Conservation (phyloP, 1,284 basidiomycete genomes). For the Microbotryum violaceum region DNA sequence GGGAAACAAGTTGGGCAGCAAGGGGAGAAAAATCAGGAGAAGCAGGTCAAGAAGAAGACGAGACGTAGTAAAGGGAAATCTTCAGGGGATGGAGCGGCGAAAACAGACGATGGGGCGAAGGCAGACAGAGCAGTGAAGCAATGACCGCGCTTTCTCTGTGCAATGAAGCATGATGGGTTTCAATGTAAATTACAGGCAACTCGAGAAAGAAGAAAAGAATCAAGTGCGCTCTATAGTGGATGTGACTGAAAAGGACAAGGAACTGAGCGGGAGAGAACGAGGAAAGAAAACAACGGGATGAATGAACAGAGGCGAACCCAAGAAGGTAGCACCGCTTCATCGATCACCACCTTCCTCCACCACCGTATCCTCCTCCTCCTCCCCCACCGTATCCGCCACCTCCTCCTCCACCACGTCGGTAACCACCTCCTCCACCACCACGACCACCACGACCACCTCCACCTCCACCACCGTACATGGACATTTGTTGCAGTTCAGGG, state of each 20-base stretch:
- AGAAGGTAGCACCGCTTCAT: not conserved
- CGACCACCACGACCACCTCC: slow-evolving; percentile 35
- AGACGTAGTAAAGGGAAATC: too few relatives aligned
- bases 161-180: too few relatives aligned
- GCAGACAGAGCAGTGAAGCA: too few relatives aligned
- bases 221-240: too few relatives aligned
- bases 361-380: slow-evolving; percentile 9
- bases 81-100: not conserved
- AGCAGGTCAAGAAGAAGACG: not conserved
- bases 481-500: slow-evolving; percentile 88
- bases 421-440: slow-evolving; percentile 39
- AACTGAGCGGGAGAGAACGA: too few relatives aligned
- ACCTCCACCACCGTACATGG: slow-evolving; percentile 64
- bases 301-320: slow-evolving; percentile 1
- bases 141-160: too few relatives aligned
- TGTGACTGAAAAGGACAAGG: too few relatives aligned
- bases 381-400: slow-evolving; percentile 37
- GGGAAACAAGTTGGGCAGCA: not conserved
- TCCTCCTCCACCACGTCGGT: slow-evolving; percentile 37
- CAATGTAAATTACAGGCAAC: too few relatives aligned
- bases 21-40: not conserved
- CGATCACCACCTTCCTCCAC: slow-evolving; percentile 6
- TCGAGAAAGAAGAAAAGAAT: too few relatives aligned
- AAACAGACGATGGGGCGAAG: not conserved
- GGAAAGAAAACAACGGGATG: not conserved